phyloP scores from a whole-genome alignment of 352 stramenopile species.

The Blastocystis sp. region DNA sequence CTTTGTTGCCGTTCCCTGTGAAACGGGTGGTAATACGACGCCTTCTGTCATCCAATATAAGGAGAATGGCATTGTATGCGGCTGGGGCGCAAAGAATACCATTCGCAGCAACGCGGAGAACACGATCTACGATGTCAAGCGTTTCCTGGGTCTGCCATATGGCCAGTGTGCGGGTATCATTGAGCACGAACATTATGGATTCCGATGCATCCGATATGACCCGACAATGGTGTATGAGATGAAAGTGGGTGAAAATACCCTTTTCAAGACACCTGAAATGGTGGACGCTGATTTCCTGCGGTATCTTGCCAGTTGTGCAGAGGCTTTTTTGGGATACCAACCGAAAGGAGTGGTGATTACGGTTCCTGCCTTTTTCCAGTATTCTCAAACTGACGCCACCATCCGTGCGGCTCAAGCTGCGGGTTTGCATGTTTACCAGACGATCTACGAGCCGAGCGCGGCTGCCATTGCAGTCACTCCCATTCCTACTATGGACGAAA shows the following conservation, averaged over 20 bases:
- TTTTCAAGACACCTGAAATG: neutral
- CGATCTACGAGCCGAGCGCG: neutral
- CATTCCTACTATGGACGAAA: neutral
- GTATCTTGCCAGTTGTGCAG: neutral
- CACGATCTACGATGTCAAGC: constrained; percentile 5
- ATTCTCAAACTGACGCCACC: neutral
- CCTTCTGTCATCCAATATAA: neutral
- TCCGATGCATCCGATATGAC: too few relatives aligned
- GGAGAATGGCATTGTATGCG: neutral
- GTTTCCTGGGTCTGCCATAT: neutral
- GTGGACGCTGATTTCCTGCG: neutral
- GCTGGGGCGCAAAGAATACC: neutral
- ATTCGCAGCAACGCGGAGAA: neutral
- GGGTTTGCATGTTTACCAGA: neutral
- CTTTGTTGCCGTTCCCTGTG: constrained; percentile 4
- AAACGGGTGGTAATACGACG: neutral
- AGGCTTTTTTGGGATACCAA: neutral
- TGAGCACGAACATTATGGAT: too few relatives aligned
- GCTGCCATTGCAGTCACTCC: neutral
- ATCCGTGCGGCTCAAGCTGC: neutral
- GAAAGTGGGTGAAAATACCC: too few relatives aligned
- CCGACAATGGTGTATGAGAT: too few relatives aligned
- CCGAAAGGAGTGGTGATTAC: constrained; percentile 1
- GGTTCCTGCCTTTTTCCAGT: neutral
- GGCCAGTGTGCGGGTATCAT: neutral